Base-by-base conservation (phyloP, 2,329 filamentous ascomycete genomes). In the Neonectria punicea region DNA sequence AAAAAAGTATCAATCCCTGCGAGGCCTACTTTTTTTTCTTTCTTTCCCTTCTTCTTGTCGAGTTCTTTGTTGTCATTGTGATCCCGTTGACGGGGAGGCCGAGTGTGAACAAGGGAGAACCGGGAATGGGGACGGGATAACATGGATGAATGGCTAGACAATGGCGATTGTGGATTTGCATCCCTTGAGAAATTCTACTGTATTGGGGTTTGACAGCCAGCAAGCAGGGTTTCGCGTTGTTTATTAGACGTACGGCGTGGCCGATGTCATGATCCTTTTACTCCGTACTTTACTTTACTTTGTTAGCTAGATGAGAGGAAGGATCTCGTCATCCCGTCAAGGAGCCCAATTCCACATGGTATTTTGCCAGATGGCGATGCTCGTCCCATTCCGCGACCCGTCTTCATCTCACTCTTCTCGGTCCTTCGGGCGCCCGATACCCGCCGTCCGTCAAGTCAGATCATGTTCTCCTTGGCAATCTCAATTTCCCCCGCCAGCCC, bases 391-490 rank as follows among this genome's bases (percentile, higher is more conserved):
- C 49, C 20, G n/a, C 58, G 5, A 55, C 43, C 58, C 53, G 44
- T 56, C 51, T 50, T 44, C 56, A 61, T 56, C 41, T 55, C 51
- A n/a, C 18, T 43, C 43, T 32, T 36, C 14, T 25, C 32, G 36
- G 13, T 16, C 46, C 39, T 18, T 20, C 53, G 20, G 32, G 20
- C 49, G 18, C 18, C 49, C 53, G 50, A 58, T 53, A 55, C 30
- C 44, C 58, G 53, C 28, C 30, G 30, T 41, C 28, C 30, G 30
- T 41, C 46, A 43, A 20, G 58, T 61, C 58, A 63, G 61, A 63
- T 63, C 61, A 63, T 63, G 47, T 4, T 4, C 55, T 54, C 55
- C 61, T 53, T 57, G 60, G n/a, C 36, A 57, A 57, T 57, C 32
- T 53, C 41, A 18, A 47, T 14, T n/a, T 30, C 28, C 47, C n/a